Conservation (phyloP, 306 rosid genomes). For the Ochetophila trinervis region DNA sequence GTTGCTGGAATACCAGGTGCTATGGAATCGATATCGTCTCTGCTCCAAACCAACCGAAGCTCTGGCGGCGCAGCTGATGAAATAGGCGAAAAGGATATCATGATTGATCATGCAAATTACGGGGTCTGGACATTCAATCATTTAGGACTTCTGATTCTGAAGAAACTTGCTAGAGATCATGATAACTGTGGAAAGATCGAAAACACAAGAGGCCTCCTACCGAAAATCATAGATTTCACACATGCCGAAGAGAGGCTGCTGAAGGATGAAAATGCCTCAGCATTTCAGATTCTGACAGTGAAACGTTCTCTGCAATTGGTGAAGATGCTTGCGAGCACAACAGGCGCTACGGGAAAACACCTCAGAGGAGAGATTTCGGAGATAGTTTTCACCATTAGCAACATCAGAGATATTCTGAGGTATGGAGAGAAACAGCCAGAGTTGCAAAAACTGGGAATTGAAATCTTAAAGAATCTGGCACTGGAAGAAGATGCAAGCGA, state of each 20-base stretch:
- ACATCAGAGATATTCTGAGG: conserved; percentile 70
- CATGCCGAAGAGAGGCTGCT: conserved; percentile 64
- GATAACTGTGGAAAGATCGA: conserved; percentile 96
- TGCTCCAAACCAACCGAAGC: conserved; percentile 62
- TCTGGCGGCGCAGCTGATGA: conserved; percentile 62
- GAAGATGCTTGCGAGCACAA: conserved; percentile 79
- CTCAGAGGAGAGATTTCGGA: conserved; percentile 78
- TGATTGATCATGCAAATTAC: conserved; percentile 50
- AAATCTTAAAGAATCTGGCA: conserved; percentile 69
- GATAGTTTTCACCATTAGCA: conserved; percentile 80
- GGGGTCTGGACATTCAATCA: conserved; percentile 78
- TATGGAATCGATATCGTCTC: conserved; percentile 89
- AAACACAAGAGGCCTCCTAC: conserved; percentile 78
- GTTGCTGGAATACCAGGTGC: conserved; percentile 88
- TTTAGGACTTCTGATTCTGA: conserved; percentile 75
- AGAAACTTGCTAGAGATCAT: conserved; percentile 77
- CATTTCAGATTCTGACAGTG: conserved; percentile 53
- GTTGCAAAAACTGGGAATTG: conserved; percentile 79
- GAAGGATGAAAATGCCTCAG: conserved; percentile 43
- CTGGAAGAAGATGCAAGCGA: conserved; percentile 80
- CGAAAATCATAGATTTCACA: conserved; percentile 79
- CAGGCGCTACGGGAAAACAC: conserved; percentile 69
- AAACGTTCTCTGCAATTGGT: conserved; percentile 80
- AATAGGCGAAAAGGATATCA: conserved; percentile 59
- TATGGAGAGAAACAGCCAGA: conserved; percentile 62